Evolutionary conservation across 1,139 yeast genomes (phyloP), one percentile per base, ranked within the genome.

Genomic region (Pichia inconspicua): DNA sequence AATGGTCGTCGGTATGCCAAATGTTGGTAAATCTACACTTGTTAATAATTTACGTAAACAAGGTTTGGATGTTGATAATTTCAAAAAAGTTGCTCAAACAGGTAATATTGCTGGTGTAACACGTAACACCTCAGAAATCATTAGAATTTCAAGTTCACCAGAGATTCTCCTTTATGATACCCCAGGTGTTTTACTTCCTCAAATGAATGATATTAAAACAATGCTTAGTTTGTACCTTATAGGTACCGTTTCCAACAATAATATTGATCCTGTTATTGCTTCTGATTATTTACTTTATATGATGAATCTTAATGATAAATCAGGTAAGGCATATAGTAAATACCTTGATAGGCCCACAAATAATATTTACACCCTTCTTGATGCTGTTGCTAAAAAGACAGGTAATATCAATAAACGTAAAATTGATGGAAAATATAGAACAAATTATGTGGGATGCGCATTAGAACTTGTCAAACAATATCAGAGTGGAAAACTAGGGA

Each of bases 51-150:
- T 92, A 46, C 68, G 97, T 49, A 71, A 71, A 25, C 76, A 75
- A 2, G 87, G 88, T 2, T 64, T 70, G 47, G 38, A 45, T 22
- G 12, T 35, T 7, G 37, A 43, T 10, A 31, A 34, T 7, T 45
- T 51, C 6, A 54, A 44, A 31, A 84, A 84, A 59, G 97, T 87
- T 1, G 97, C 96, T 0, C 68, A 69, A 48, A 88, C 96, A 0
- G 96, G 97, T 0, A 84, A 86, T 9, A 83, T 79, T 57, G 96
- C 97, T 0, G 98, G 98, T 17, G 89, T 92, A 4, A 92, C 98
- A 0, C 70, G 89, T 50, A 75, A 77, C 36, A 82, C 95, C 1
- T 82, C 94, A 50, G 94, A 86, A 56, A 74, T 84, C 47, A 86
- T 92, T 40, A 68, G 84, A 48, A 72, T 92, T 15, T 68, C 75